Evolutionary conservation across 2,329 filamentous ascomycete genomes (phyloP).

Genomic region (Pestalotiopsis sp.): DNA sequence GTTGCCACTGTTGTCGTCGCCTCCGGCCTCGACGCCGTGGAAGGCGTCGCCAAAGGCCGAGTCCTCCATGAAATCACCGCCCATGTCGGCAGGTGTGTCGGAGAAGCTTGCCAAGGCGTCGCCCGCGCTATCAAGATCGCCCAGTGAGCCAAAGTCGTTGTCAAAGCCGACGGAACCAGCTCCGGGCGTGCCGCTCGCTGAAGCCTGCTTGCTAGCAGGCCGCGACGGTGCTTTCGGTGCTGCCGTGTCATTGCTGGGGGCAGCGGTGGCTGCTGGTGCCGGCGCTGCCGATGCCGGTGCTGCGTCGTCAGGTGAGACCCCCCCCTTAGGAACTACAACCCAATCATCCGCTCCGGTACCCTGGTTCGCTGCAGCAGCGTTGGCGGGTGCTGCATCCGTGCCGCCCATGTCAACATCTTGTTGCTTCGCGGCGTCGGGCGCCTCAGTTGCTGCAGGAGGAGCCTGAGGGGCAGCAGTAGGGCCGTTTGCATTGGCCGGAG

Average conservation of each 20-base stretch:
- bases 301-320: conserved; percentile 42
- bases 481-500: conserved; percentile 51
- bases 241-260: background rate
- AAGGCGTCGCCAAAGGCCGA: conserved; percentile 85
- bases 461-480: conserved; percentile 45
- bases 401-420: conserved; percentile 60
- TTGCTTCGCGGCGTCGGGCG: conserved; percentile 17
- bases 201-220: conserved; percentile 37
- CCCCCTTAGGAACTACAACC: conserved; percentile 73
- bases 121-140: conserved; percentile 69
- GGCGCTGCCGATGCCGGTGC: conserved; percentile 18
- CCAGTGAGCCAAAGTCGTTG: conserved; percentile 65
- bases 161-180: conserved; percentile 41
- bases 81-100: conserved; percentile 57
- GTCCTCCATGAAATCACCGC: conserved; percentile 66
- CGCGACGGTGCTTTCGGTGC: conserved; percentile 17
- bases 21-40: conserved; percentile 55
- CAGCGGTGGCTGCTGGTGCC: conserved; percentile 17
- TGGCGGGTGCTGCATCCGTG: conserved; percentile 41
- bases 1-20: conserved; percentile 23
- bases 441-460: conserved; percentile 8
- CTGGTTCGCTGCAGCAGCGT: conserved; percentile 48
- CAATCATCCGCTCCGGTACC: conserved; percentile 65
- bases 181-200: conserved; percentile 46
- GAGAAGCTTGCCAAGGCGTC: conserved; percentile 68